Conservation (phyloP, 352 stramenopile species). For the Globisporangium nodosum region DNA sequence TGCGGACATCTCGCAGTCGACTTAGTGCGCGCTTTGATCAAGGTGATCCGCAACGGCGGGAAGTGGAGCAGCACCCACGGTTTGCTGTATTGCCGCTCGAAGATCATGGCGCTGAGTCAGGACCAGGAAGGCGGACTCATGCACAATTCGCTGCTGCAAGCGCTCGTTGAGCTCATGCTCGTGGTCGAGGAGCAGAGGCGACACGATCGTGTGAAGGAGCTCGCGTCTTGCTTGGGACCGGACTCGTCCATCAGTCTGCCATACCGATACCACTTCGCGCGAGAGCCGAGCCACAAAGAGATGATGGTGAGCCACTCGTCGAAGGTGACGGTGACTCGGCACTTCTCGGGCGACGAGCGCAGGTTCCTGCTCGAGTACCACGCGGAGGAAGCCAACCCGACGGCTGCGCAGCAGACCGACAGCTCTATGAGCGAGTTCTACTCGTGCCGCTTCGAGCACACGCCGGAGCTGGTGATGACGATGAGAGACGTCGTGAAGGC, state of each 20-base stretch:
- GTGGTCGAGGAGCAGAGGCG: slow-evolving; percentile 75
- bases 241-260: slow-evolving; percentile 59
- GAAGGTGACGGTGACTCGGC: slow-evolving; percentile 67
- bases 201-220: slow-evolving; percentile 34
- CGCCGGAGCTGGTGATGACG: slow-evolving; percentile 59
- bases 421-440: slow-evolving; percentile 24
- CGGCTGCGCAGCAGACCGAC: slow-evolving; percentile 6
- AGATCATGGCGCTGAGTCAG: slow-evolving; percentile 80
- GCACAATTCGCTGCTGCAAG: slow-evolving; percentile 68
- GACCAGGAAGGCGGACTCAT: slow-evolving; percentile 77
- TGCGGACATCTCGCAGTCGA: slow-evolving; percentile 48
- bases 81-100: slow-evolving; percentile 78
- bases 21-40: slow-evolving; percentile 62
- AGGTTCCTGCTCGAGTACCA: slow-evolving; percentile 73
- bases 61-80: slow-evolving; percentile 67
- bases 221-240: slow-evolving; percentile 45
- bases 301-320: slow-evolving; percentile 80
- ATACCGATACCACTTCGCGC: slow-evolving; percentile 71
- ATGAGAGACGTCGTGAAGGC: slow-evolving; percentile 68
- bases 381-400: slow-evolving; percentile 30
- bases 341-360: slow-evolving; percentile 70
- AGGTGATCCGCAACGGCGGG: slow-evolving; percentile 53
- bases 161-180: slow-evolving; percentile 79
- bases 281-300: slow-evolving; percentile 44
- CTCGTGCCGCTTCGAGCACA: slow-evolving; percentile 84